Evolutionary conservation across 2,329 filamentous ascomycete species (phyloP), one percentile per base, ranked within the genome.

Genomic region (Colletotrichum eremochloae): DNA sequence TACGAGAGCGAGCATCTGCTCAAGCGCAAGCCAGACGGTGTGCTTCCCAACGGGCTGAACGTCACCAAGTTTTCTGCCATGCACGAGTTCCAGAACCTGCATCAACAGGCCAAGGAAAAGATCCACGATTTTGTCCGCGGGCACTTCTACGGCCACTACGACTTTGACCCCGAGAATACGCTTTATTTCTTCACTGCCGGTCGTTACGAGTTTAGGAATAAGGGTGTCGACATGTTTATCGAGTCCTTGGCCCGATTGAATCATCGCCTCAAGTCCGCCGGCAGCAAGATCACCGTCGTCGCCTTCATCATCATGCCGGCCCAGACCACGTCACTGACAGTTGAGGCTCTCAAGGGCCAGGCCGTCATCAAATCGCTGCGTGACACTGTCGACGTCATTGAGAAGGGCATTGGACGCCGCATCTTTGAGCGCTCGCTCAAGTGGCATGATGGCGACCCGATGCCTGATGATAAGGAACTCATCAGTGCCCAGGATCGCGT

Each of bases 151-250:
- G 96, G 96, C 14, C 95, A 98, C 84, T 97, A 97, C 81, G 95
- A 99, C 80, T 98, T 98, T 76, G 94, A 98, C 74, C 91, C 95
- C 18, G 95, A 98, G 73, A 97, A 98, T 83, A 99, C 96, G 0
- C 89, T 99, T 46, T 99, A 98, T 84, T 93, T 98, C 84, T 99
- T 99, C 86, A 99, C 95, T 4, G 93, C 96, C 8, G 96, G 96
- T 72, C 93, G 96, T 74, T 99, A 99, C 80, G 96, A 99, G 83
- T 99, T 96, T 88, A 89, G 96, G 75, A 99, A 99, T 81, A 99
- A 99, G 85, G 96, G 96, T 79, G 96, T 98, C 12, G 96, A 99
- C 83, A 98, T 99, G 96, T 99, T 98, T 83, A 97, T 99, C 76
- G 96, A 99, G 84, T 96, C 95, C 4, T 86, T 99, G 74, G 96